Base-by-base conservation (phyloP, 2,329 filamentous ascomycete genomes). In the Fonsecaea monophora region DNA sequence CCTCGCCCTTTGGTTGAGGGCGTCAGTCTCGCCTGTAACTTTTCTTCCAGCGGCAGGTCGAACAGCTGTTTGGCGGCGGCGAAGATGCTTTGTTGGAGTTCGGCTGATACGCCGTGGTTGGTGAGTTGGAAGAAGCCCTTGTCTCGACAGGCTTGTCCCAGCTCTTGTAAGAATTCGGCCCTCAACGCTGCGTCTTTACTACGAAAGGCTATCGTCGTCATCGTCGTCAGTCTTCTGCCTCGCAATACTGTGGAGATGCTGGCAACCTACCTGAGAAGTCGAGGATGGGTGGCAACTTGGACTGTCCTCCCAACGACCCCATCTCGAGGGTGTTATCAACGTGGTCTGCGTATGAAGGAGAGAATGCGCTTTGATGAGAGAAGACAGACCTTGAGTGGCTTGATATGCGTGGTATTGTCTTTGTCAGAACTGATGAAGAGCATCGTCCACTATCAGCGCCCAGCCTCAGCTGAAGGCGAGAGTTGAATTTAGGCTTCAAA, bases 51-150 rank as follows among this genome's bases (percentile, higher is more conserved):
- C 0, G 73, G 71, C 5, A 86, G 77, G 2, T 77, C 74, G 71
- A 87, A 87, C 72, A 87, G 80, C 12, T 76, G 76, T 68, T 80
- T 77, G n/a, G 80, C 76, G 7, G 62, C 62, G 1, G 54, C 53
- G 21, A 86, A 77, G 1, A 81, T 77, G 1, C 73, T 72, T 10
- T 78, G 66, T 68, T 82, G 83, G 13, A 82, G 73, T 4, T 71
- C 66, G 2, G 75, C 66, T 0, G 80, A 73, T 3, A 86, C 77
- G 4, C 78, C 75, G 69, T 86, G 83, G 12, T 81, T 81, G 6
- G 78, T 77, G 57, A 86, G 79, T 69, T 85, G 83, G 75, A 86
- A 85, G 54, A 64, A 64, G 30, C 62, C 62, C 25, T 64, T 64
- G 21, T 64, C 62, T 54, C 62, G 30, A 38, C 74, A 86, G 85